These are phyloP conservation scores for Paramecium octaurelia DNA, from an alignment of 73 alveolate genomes.

Conservation along the genomic window DNA sequence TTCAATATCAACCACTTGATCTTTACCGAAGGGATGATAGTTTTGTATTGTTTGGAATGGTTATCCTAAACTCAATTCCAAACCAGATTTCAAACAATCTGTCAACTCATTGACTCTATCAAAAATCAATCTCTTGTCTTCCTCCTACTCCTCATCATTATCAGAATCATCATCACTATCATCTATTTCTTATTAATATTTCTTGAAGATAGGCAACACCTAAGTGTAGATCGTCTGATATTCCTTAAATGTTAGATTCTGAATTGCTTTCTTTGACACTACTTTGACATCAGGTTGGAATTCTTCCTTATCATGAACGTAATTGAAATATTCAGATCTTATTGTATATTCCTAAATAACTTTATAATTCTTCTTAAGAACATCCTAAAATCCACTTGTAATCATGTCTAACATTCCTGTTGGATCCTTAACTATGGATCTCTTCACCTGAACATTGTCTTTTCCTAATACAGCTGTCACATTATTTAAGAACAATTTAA, in stretches of 20 bases:
- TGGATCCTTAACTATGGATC: neutral
- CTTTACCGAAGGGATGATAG: neutral
- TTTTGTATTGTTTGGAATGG: neutral
- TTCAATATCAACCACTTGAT: neutral
- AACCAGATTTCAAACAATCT: neutral
- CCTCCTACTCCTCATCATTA: neutral
- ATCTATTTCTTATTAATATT: neutral
- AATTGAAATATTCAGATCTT: neutral
- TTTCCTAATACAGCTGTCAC: neutral
- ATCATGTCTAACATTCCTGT: neutral
- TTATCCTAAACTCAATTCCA: neutral
- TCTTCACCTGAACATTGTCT: neutral
- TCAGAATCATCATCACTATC: conserved; percentile 27
- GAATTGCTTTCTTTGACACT: neutral
- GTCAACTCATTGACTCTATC: neutral
- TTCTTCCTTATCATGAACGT: neutral
- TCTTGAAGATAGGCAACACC: neutral
- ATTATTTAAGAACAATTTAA: neutral
- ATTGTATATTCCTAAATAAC: neutral
- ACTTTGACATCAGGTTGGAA: neutral
- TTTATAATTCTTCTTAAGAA: neutral
- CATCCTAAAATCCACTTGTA: neutral
- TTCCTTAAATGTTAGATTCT: neutral
- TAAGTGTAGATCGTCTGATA: neutral
- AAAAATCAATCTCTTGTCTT: neutral